Conservation (phyloP, 1,284 basidiomycete genomes). For the Laetiporus sulphureus region DNA sequence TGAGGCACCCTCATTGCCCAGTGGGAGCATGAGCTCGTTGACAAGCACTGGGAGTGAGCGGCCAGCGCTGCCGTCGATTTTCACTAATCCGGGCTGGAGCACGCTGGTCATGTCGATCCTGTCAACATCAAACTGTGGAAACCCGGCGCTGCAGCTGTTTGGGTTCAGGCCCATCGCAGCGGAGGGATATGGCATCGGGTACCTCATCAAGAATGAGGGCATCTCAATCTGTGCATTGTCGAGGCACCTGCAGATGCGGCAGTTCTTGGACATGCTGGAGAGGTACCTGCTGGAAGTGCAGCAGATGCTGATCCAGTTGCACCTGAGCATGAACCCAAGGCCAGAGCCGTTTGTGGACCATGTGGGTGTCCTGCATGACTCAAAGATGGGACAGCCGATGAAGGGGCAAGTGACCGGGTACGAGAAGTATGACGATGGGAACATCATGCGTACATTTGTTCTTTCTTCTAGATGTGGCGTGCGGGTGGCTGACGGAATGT, state of each 20-base stretch:
- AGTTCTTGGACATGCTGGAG: constrained; percentile 84
- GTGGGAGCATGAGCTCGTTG: constrained; percentile 15
- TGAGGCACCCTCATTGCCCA: constrained; percentile 33
- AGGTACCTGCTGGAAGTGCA: constrained; percentile 80
- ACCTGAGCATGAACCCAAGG: constrained; percentile 77
- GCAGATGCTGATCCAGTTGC: constrained; percentile 69
- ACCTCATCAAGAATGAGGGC: constrained; percentile 95
- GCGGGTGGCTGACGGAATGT: too few species aligned
- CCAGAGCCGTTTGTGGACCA: constrained; percentile 83
- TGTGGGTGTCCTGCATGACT: constrained; percentile 67
- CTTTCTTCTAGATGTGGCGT: too few species aligned
- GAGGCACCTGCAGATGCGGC: constrained; percentile 90
- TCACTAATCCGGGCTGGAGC: constrained; percentile 82
- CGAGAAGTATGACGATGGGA: constrained; percentile 38
- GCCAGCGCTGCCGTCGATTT: constrained; percentile 68
- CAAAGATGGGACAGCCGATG: constrained; percentile 75
- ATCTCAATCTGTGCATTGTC: constrained; percentile 88
- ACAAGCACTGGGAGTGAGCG: constrained; percentile 20
- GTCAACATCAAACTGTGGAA: constrained; percentile 94
- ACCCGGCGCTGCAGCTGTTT: constrained; percentile 86
- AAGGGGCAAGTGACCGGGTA: constrained; percentile 42
- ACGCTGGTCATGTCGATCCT: constrained; percentile 81
- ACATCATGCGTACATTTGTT: constrained; percentile 54
- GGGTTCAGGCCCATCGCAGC: constrained; percentile 89
- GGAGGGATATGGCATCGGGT: constrained; percentile 91